Percentiles rank a stretch among this genome's conserved stretches.
Conservation (phyloP, 2,329 filamentous ascomycete genomes). For the Fusarium sp. region DNA sequence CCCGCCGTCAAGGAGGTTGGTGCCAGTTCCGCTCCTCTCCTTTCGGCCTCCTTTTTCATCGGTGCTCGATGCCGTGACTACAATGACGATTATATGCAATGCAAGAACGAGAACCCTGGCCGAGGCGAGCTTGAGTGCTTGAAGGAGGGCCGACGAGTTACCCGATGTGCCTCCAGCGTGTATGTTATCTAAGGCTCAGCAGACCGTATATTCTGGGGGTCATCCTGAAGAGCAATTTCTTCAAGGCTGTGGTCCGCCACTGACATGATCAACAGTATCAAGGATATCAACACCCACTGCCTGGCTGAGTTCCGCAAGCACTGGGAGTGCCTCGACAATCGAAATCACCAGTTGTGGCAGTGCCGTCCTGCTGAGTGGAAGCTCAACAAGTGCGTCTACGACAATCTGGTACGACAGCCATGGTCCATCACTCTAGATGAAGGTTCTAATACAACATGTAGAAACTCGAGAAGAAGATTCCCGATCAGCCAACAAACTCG, state of each 20-base stretch:
- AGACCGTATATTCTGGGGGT: not conserved
- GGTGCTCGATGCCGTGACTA: slow-evolving; percentile 92
- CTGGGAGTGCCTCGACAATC: slow-evolving; percentile 95
- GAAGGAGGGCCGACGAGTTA: slow-evolving; percentile 96
- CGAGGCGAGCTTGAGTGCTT: slow-evolving; percentile 93
- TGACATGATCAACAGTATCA: slow-evolving; percentile 67
- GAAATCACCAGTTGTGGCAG: slow-evolving; percentile 98
- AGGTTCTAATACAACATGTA: slow-evolving; percentile 48
- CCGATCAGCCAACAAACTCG: slow-evolving; percentile 74
- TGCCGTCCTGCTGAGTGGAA: slow-evolving; percentile 88
- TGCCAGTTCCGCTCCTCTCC: slow-evolving; percentile 88
- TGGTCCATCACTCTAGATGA: not conserved
- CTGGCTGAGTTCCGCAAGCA: slow-evolving; percentile 90
- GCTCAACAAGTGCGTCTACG: slow-evolving; percentile 94
- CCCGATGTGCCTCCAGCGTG: slow-evolving; percentile 95
- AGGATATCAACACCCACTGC: slow-evolving; percentile 96
- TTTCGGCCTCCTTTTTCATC: slow-evolving; percentile 96
- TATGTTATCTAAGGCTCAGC: slow-evolving; percentile 61
- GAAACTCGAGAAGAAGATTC: slow-evolving; percentile 85
- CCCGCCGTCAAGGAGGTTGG: slow-evolving; percentile 95
- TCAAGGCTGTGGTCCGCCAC: not conserved
- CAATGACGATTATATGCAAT: slow-evolving; percentile 99
- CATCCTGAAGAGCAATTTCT: not conserved
- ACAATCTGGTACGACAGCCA: slow-evolving; percentile 79
- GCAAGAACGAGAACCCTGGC: slow-evolving; percentile 94